Base-by-base conservation (phyloP, 2,329 filamentous ascomycete genomes). In the Fusarium pilosicola region DNA sequence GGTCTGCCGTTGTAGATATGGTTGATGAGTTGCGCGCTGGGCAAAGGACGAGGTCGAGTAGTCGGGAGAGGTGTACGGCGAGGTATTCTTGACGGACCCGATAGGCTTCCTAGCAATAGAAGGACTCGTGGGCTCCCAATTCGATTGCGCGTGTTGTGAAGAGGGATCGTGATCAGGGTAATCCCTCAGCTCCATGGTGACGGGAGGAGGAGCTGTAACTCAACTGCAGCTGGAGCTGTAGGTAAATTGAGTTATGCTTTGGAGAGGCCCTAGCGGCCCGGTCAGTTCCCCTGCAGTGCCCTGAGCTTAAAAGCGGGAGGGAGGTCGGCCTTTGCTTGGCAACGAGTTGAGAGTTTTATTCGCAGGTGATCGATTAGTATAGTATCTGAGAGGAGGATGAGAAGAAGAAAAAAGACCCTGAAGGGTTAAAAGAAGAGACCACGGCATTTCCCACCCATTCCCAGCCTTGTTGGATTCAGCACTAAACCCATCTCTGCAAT, bases 111-210 rank as follows among this genome's bases (percentile, higher is more conserved):
- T 62, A 18, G 72, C 72, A 34, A 74, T 34, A 13, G 73, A 75
- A 26, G 73, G 72, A 26, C 72, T 73, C 32, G 58, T 63, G 30
- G 62, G 72, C 24, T 75, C 65, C 73, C 73, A 74, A 44, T 72
- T 32, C 30, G 70, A 28, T 51, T 69, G 30, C 26, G 62, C 39
- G 11, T 56, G 69, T 15, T 70, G 69, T 60, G 68, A 73, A 45
- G 49, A 51, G 49, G 61, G 42, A 52, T 62, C 58, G 28, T 59
- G 62, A 20, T 58, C 46, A 48, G 59, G 58, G 68, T 74, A 72
- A 62, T 74, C 71, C 45, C 63, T 72, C 59, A 74, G 46, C 57
- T 74, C 71, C 72, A 74, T 74, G 64, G 32, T 63, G 63, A 68
- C 22, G n/a, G 45, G 42, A 26, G 54, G 28, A 46, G 11, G 14